A percentile compares a stretch with the other conserved stretches of the same genome.
phyloP scores from a whole-genome alignment of 2,329 filamentous ascomycete genomes.

The Chalara sp. region DNA sequence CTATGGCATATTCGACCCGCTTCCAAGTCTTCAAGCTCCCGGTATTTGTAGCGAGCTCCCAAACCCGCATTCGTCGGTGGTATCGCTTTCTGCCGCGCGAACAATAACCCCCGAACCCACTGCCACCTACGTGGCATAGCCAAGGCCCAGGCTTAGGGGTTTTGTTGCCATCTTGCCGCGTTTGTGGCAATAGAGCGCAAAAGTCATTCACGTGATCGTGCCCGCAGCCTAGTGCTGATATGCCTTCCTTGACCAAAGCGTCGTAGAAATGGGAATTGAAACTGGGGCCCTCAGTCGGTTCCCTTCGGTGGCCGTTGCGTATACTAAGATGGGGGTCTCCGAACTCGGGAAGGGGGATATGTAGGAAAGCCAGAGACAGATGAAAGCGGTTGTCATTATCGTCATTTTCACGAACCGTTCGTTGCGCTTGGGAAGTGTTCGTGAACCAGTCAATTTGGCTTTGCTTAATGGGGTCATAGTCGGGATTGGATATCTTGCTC shows the following conservation, averaged over 20 bases:
- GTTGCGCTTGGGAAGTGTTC: slow-evolving; percentile 55
- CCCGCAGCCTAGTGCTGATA: slow-evolving; percentile 57
- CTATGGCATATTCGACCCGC: slow-evolving; percentile 61
- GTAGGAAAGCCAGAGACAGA: slow-evolving; percentile 90
- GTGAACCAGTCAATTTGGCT: slow-evolving; percentile 92
- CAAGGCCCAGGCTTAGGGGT: slow-evolving; percentile 55
- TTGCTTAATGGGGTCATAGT: slow-evolving; percentile 92
- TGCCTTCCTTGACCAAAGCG: slow-evolving; percentile 72
- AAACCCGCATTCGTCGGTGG: slow-evolving; percentile 74
- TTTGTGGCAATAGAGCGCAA: slow-evolving; percentile 55
- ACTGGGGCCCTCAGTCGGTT: slow-evolving; percentile 80
- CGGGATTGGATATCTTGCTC: slow-evolving; percentile 73
- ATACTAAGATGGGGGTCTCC: slow-evolving; percentile 47
- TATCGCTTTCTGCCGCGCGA: slow-evolving; percentile 67
- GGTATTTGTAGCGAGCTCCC: slow-evolving; percentile 83
- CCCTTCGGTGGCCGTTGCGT: slow-evolving; percentile 66
- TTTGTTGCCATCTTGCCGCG: slow-evolving; percentile 17
- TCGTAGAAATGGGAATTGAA: slow-evolving; percentile 88
- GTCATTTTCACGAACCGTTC: slow-evolving; percentile 68
- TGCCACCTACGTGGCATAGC: slow-evolving; percentile 93
- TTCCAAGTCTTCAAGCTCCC: slow-evolving; percentile 87
- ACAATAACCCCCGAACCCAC: slow-evolving; percentile 87
- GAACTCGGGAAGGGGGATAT: slow-evolving; percentile 90
- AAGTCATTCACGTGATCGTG: slow-evolving; percentile 95
- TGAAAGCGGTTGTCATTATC: slow-evolving; percentile 57